Evolutionary conservation across 2,329 filamentous ascomycete genomes (phyloP), one percentile per base, ranked within the genome.

Genomic region (Penicillium sp.): DNA sequence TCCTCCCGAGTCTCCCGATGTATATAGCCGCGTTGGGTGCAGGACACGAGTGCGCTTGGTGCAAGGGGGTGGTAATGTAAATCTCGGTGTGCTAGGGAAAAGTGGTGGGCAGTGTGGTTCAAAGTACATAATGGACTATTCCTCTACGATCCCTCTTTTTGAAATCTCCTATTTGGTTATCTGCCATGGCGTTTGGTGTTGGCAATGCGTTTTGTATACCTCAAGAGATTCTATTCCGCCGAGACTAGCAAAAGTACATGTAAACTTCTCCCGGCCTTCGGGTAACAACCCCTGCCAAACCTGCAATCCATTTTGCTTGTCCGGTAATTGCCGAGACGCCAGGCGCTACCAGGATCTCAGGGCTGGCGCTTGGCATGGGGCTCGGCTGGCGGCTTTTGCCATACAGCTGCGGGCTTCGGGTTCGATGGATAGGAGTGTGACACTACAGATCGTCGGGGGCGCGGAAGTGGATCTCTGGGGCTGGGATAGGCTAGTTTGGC

Each of bases 1-100:
- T n/a, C 38, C 38, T 52, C 19, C 38, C 60, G 60, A 61, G 55
- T 63, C 49, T 42, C 16, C 56, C 46, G 53, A 52, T 63, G 63
- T 64, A 68, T 48, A 43, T 48, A 64, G 49, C 64, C 64, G 64
- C 35, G 42, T 60, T 28, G 40, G 55, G 59, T 68, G 64, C 64
- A 63, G 63, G 61, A 53, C 53, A 51, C 48, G 22, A 59, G 52
- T 48, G 49, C 26, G 45, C 49, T 33, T 30, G 43, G 19, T 33
- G 48, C 28, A 58, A 55, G 59, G 46, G 26, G 33, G 30, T 33
- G 30, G 35, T 38, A 25, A 30, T 8, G 35, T 26, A 25, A 19
- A 19, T 53, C 33, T 45, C 11, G 42, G 57, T 54, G 28, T 43
- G 26, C 51, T 54, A 28, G 38, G 26, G 51, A 62, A 56, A 57